phyloP scores from a whole-genome alignment of 306 rosid genomes.

The Oemleria cerasiformis region DNA sequence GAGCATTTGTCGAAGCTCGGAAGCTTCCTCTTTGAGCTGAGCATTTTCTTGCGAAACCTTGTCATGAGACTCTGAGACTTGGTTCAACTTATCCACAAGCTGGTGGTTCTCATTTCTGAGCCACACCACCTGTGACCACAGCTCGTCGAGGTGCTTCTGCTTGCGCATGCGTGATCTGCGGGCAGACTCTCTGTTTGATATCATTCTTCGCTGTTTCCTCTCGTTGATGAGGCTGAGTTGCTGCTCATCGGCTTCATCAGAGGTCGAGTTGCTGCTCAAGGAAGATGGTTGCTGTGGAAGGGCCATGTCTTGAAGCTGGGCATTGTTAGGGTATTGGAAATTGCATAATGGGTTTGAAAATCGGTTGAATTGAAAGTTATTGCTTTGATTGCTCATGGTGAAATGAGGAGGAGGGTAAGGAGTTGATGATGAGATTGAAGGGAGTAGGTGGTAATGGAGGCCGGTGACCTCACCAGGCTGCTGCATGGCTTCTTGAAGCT shows the following conservation, averaged over 20 bases:
- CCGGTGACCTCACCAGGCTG: slow-evolving; percentile 49
- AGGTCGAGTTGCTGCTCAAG: slow-evolving; percentile 79
- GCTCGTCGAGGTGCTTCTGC: slow-evolving; percentile 90
- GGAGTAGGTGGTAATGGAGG: slow-evolving; percentile 45
- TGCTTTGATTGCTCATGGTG: slow-evolving; percentile 34
- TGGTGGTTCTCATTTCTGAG: slow-evolving; percentile 77
- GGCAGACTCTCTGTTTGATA: slow-evolving; percentile 93
- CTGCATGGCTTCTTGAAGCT: slow-evolving; percentile 48
- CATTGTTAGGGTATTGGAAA: slow-evolving; percentile 31
- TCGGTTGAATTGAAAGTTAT: slow-evolving; percentile 13
- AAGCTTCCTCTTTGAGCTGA: slow-evolving; percentile 67
- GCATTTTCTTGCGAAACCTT: slow-evolving; percentile 60
- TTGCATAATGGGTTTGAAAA: slow-evolving; percentile 44
- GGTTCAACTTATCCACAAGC: slow-evolving; percentile 63
- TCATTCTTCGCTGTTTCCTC: slow-evolving; percentile 86
- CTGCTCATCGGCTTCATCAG: slow-evolving; percentile 85
- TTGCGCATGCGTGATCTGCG: slow-evolving; percentile 89
- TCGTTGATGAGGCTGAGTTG: slow-evolving; percentile 62
- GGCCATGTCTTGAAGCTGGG: slow-evolving; percentile 47
- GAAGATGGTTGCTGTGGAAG: slow-evolving; percentile 44
- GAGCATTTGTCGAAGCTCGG: slow-evolving; percentile 72
- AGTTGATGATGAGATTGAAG: slow-evolving; percentile 45
- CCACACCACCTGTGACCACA: slow-evolving; percentile 96
- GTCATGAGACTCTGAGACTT: slow-evolving; percentile 61
- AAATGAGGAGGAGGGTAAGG: slow-evolving; percentile 30